phyloP scores from a whole-genome alignment of 2,329 filamentous ascomycete genomes.

The Colletotrichum tanaceti region DNA sequence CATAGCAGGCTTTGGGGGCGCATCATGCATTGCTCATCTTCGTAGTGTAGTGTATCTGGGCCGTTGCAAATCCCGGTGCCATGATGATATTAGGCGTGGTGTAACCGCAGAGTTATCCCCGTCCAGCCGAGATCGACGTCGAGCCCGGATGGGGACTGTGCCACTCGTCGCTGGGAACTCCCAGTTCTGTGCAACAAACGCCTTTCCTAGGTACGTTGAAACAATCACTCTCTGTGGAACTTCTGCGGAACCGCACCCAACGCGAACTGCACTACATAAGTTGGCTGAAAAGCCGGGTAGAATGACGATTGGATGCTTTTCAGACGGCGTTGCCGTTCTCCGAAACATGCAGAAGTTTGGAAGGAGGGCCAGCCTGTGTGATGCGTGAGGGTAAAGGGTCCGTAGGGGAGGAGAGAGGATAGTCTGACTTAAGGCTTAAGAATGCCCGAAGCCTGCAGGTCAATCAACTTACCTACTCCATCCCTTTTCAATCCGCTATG shows the following conservation, averaged over 20 bases:
- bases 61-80: not conserved
- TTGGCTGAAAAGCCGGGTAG: not conserved
- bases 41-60: not conserved
- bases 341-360: conserved; percentile 4
- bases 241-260: conserved; percentile 4
- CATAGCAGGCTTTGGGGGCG: conserved; percentile 21
- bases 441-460: no score
- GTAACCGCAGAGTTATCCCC: not conserved
- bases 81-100: not conserved
- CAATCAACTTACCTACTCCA: no score
- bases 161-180: conserved; percentile 7
- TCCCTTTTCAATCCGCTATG: no score
- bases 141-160: conserved; percentile 2
- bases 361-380: not conserved
- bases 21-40: conserved; percentile 15
- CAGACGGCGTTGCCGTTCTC: not conserved
- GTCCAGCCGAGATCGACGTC: conserved; percentile 2
- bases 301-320: not conserved
- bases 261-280: not conserved
- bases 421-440: no score
- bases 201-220: conserved; percentile 10
- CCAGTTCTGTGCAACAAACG: conserved; percentile 19
- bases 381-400: not conserved
- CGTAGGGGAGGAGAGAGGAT: no score
- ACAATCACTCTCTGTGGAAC: not conserved